phyloP scores from a whole-genome alignment of 2,329 filamentous ascomycete species.

The Fonsecaea erecta region DNA sequence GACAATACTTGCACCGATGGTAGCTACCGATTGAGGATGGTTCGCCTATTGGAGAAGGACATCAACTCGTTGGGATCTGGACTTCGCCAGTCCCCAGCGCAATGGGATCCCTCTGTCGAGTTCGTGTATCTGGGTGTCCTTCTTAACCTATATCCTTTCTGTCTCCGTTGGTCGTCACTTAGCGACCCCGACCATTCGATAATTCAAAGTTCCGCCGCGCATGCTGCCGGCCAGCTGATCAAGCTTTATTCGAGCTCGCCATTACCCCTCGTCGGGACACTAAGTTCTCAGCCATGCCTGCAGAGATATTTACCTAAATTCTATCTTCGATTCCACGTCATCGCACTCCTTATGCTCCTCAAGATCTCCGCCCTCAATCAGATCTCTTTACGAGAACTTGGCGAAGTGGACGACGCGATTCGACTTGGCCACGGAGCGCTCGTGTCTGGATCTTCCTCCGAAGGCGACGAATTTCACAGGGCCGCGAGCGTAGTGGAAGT shows the following conservation, averaged over 20 bases:
- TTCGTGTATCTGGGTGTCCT: not conserved
- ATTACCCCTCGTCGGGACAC: not conserved
- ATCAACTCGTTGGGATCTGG: not conserved
- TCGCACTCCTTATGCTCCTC: not conserved
- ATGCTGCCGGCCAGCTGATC: not conserved
- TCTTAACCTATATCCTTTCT: not conserved
- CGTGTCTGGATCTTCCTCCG: not conserved
- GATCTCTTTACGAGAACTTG: slow-evolving; percentile 4
- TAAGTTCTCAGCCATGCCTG: not conserved
- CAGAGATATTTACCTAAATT: not conserved
- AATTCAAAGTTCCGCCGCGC: not conserved
- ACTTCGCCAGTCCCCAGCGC: not conserved
- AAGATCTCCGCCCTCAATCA: not conserved
- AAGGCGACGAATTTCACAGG: not conserved
- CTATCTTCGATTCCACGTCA: not conserved
- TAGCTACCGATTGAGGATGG: not conserved
- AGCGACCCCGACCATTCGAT: slow-evolving; percentile 1
- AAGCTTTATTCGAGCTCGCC: not conserved
- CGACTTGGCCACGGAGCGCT: not conserved
- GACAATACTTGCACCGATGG: not conserved
- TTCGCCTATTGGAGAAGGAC: not conserved
- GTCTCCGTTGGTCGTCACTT: not conserved
- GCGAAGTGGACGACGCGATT: not conserved
- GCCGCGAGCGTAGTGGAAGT: slow-evolving; percentile 1
- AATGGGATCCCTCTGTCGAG: not conserved